Evolutionary conservation across 2,329 filamentous ascomycete species (phyloP).

Genomic region (Thielaviopsis populi): DNA sequence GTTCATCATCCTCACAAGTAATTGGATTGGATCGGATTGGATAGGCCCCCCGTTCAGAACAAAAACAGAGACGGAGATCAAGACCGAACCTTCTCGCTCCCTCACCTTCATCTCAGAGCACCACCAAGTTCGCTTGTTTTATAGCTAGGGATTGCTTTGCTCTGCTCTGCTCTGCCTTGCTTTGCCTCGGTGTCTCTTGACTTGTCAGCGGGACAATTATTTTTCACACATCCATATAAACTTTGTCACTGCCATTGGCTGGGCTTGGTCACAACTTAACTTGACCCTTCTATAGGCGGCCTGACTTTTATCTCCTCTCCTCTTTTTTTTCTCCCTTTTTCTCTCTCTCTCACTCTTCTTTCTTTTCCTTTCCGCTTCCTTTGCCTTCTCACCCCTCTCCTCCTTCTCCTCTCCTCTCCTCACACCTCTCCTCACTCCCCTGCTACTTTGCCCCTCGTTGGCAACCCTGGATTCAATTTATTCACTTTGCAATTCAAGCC

Average conservation of each 20-base stretch:
- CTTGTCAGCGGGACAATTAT: background rate
- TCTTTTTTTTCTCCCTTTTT: conserved; percentile 13
- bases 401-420: conserved; percentile 1
- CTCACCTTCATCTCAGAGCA: too few species aligned
- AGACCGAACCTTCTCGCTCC: background rate
- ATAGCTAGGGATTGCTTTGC: background rate
- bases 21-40: background rate
- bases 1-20: background rate
- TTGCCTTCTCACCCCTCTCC: conserved; percentile 12
- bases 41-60: background rate
- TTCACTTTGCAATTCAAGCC: conserved; percentile 2
- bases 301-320: conserved; percentile 8
- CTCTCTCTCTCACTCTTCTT: conserved; percentile 14
- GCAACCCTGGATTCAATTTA: conserved; percentile 5
- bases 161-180: background rate
- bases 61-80: background rate
- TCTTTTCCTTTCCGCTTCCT: conserved; percentile 7
- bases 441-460: conserved; percentile 9
- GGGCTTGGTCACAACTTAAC: background rate
- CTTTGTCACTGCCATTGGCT: background rate
- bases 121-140: too few species aligned
- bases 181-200: background rate
- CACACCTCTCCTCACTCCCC: conserved; percentile 5
- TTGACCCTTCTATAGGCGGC: background rate
- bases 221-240: background rate